A percentile compares a stretch with the other conserved stretches of the same genome.
Evolutionary conservation across 2,329 filamentous ascomycete species (phyloP).

Genomic region (Neofusicoccum laricinum): DNA sequence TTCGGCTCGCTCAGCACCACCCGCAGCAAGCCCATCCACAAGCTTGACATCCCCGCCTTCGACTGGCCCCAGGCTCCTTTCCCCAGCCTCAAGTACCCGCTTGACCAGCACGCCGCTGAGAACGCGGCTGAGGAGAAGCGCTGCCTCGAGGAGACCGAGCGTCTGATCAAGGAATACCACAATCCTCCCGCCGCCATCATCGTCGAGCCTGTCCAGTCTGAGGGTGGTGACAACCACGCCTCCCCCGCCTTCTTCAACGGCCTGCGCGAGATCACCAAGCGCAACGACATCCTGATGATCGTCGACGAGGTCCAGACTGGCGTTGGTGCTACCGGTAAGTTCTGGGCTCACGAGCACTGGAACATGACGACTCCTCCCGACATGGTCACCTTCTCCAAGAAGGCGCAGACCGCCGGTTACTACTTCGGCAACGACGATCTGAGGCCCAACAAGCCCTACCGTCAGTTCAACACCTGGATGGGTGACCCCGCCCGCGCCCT

Average conservation of each 20-base stretch:
- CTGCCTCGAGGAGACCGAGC: slow-evolving; percentile 78
- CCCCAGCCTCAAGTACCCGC: slow-evolving; percentile 80
- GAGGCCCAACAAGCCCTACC: slow-evolving; percentile 87
- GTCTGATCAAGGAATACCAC: slow-evolving; percentile 75
- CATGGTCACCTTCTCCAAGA: slow-evolving; percentile 95
- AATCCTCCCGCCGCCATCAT: slow-evolving; percentile 77
- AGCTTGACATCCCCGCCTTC: slow-evolving; percentile 90
- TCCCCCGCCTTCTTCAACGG: slow-evolving; percentile 82
- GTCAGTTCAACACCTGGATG: slow-evolving; percentile 98
- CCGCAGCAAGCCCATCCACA: slow-evolving; percentile 90
- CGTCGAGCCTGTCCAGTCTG: slow-evolving; percentile 88
- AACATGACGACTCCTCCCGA: slow-evolving; percentile 74
- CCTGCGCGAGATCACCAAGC: slow-evolving; percentile 74
- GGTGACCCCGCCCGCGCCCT: slow-evolving; percentile 82
- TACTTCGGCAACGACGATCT: slow-evolving; percentile 80
- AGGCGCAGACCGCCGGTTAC: slow-evolving; percentile 90
- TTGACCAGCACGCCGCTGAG: slow-evolving; percentile 74
- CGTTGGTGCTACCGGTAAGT: slow-evolving; percentile 86
- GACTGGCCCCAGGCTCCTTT: slow-evolving; percentile 93
- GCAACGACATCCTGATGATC: slow-evolving; percentile 77
- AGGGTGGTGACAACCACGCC: slow-evolving; percentile 93
- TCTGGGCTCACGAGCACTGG: slow-evolving; percentile 98
- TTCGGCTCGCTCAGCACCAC: slow-evolving; percentile 87
- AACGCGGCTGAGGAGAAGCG: slow-evolving; percentile 79
- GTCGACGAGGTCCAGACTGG: slow-evolving; percentile 95